Conservation (phyloP, 1,284 basidiomycete species). For the Entoloma clypeatum region DNA sequence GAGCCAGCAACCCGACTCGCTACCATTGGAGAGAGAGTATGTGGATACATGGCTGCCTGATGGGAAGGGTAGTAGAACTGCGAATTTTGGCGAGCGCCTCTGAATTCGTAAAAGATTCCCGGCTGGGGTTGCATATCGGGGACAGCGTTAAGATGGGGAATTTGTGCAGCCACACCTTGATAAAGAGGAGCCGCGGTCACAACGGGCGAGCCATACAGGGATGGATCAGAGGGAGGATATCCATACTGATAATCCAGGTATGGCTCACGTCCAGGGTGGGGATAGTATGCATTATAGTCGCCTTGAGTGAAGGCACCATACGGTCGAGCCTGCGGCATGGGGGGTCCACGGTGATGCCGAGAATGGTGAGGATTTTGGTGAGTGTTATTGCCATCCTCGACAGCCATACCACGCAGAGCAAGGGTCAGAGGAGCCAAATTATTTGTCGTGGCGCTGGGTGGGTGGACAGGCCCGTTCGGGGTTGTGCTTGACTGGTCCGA, state of each 20-base stretch:
- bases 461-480: constrained; percentile 21
- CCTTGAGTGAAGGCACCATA: constrained; percentile 50
- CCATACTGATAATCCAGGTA: constrained; percentile 54
- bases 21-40: constrained; percentile 49
- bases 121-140: constrained; percentile 47
- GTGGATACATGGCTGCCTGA: constrained; percentile 58
- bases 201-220: constrained; percentile 41
- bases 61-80: constrained; percentile 60
- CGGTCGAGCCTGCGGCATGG: constrained; percentile 42
- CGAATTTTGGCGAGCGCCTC: constrained; percentile 44
- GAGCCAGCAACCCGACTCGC: constrained; percentile 43
- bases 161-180: constrained; percentile 41
- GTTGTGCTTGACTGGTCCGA: constrained; percentile 27
- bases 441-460: constrained; percentile 45
- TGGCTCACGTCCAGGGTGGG: constrained; percentile 40
- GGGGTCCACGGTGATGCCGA: constrained; percentile 26
- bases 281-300: constrained; percentile 58
- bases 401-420: constrained; percentile 61
- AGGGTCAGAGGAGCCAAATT: constrained; percentile 41
- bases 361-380: constrained; percentile 28
- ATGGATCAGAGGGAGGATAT: constrained; percentile 48
- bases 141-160: constrained; percentile 42
- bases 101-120: constrained; percentile 59
- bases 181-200: constrained; percentile 45
- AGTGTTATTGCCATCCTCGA: constrained; percentile 55